Evolutionary conservation across 208 protist genomes (phyloP).

Genomic region (Endotrypanum monterogeii): DNA sequence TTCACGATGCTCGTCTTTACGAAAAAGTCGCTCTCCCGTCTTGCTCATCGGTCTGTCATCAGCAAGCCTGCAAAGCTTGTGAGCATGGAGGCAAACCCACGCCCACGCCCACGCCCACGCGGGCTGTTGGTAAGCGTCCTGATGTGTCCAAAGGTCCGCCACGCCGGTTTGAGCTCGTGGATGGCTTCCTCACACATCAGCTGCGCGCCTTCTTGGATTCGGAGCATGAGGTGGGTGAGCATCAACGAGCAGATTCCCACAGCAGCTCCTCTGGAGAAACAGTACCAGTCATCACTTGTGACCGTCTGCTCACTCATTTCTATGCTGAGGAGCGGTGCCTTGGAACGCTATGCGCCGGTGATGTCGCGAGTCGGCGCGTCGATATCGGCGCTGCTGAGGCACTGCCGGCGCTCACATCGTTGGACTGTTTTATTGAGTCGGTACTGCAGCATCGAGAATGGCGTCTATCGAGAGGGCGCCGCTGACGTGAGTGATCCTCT

Average conservation of each 20-base stretch:
- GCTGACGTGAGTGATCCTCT: not conserved
- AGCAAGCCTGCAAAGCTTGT: not conserved
- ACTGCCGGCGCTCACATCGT: not conserved
- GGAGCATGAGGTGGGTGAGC: not conserved
- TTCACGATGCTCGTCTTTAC: conserved; percentile 74
- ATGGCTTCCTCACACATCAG: conserved; percentile 70
- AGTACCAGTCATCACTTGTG: conserved; percentile 21
- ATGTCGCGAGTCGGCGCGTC: not conserved
- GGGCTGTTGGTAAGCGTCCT: not conserved
- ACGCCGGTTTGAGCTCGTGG: conserved; percentile 28
- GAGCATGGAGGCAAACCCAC: not conserved
- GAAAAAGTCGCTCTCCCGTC: not conserved
- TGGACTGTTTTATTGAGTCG: conserved; percentile 25
- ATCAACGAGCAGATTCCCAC: not conserved
- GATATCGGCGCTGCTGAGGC: not conserved
- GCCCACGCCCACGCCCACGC: not conserved
- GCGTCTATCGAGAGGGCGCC: conserved; percentile 5
- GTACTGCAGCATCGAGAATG: conserved; percentile 22
- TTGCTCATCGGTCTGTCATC: not conserved
- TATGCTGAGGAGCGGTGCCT: not conserved
- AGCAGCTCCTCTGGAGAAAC: not conserved
- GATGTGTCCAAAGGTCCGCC: not conserved
- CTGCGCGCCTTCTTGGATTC: conserved; percentile 32
- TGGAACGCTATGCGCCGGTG: not conserved
- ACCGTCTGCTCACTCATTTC: conserved; percentile 21